Evolutionary conservation across 441 rosid species (phyloP).

Genomic region (Hura crepitans): DNA sequence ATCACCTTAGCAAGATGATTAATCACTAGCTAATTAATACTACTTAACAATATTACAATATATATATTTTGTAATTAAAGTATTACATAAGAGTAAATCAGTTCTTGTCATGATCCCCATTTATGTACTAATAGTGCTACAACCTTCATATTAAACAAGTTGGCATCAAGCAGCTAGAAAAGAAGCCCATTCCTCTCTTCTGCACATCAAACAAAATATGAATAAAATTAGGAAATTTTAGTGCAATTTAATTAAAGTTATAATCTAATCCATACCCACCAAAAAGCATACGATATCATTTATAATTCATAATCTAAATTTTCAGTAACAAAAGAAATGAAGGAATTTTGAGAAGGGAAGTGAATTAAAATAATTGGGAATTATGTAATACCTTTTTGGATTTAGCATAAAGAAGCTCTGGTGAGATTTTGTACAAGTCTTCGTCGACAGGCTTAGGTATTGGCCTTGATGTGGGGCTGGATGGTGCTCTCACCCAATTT

Average conservation of each 20-base stretch:
- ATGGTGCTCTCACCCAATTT: slow-evolving; percentile 32
- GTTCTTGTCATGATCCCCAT: not conserved
- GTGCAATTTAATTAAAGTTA: too few relatives aligned
- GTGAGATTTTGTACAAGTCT: slow-evolving; percentile 83
- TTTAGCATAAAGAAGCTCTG: slow-evolving; percentile 56
- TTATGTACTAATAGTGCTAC: slow-evolving; percentile 10
- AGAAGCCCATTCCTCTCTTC: slow-evolving; percentile 58
- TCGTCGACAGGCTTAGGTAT: slow-evolving; percentile 76
- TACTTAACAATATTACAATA: not conserved
- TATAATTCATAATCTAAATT: too few relatives aligned
- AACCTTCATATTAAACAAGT: slow-evolving; percentile 38
- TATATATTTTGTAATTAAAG: not conserved
- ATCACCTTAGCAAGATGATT: not conserved
- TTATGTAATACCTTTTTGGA: slow-evolving; percentile 47
- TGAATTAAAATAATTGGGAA: not conserved
- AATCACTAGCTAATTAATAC: too few relatives aligned
- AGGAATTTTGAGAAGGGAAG: not conserved
- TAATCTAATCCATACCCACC: too few relatives aligned
- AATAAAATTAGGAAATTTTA: not conserved
- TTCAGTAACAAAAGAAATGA: slow-evolving; percentile 2
- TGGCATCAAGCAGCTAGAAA: slow-evolving; percentile 63
- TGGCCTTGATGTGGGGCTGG: slow-evolving; percentile 37
- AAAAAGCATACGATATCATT: too few relatives aligned
- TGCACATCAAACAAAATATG: slow-evolving; percentile 27
- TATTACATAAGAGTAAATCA: not conserved